phyloP scores from a whole-genome alignment of 805 yeast species.

The Wickerhamomyces chaumierensis region DNA sequence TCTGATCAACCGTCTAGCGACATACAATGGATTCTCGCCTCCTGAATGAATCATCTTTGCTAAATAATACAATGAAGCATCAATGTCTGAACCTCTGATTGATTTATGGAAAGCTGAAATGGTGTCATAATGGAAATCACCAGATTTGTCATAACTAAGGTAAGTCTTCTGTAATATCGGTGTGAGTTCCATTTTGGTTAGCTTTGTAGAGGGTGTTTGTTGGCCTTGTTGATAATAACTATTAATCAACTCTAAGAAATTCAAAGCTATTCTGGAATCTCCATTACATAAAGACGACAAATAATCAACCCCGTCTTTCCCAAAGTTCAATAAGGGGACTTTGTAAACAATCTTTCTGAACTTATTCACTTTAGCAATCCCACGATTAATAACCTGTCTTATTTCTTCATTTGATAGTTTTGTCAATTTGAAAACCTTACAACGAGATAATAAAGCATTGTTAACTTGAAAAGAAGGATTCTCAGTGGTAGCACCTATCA shows the following conservation, averaged over 20 bases:
- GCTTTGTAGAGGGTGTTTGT: background rate
- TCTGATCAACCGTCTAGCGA: constrained; percentile 83
- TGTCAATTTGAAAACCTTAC: constrained; percentile 65
- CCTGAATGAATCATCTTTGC: constrained; percentile 74
- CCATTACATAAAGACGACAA: constrained; percentile 73
- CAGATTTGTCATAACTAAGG: constrained; percentile 71
- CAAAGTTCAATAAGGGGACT: constrained; percentile 36
- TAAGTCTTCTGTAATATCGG: constrained; percentile 35
- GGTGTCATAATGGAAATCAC: constrained; percentile 90
- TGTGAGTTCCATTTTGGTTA: constrained; percentile 21
- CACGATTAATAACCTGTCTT: constrained; percentile 40
- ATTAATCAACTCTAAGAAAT: constrained; percentile 64
- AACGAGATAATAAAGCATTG: constrained; percentile 74
- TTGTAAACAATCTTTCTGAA: constrained; percentile 42
- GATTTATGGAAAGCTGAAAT: constrained; percentile 94
- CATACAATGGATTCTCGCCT: constrained; percentile 88
- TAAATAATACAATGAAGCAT: constrained; percentile 82
- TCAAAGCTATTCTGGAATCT: constrained; percentile 78
- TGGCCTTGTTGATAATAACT: constrained; percentile 29
- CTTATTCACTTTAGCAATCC: constrained; percentile 46
- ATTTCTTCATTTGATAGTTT: constrained; percentile 41
- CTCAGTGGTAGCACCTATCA: constrained; percentile 97
- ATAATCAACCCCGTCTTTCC: constrained; percentile 49
- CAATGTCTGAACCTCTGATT: constrained; percentile 78
- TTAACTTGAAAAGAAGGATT: constrained; percentile 80